These are phyloP conservation scores for Ajuga reptans DNA, from an alignment of 305 asterid genomes.

Conservation along the genomic window DNA sequence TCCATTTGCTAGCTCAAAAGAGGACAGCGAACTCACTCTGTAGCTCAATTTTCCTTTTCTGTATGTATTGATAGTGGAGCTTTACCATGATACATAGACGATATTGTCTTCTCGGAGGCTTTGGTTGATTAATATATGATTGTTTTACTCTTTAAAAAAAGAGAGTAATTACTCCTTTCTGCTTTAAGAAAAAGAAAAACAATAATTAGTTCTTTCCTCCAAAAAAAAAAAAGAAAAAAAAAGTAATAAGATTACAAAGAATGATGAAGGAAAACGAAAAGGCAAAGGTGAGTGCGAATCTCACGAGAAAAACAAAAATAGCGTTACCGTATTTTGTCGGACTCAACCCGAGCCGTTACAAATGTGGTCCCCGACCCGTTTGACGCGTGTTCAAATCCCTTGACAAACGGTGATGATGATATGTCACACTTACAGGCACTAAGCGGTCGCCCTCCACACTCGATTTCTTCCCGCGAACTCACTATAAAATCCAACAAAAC, in stretches of 20 bases:
- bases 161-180: too few species aligned
- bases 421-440: constrained; percentile 28
- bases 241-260: not conserved
- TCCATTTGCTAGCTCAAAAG: too few species aligned
- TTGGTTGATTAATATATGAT: too few species aligned
- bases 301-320: not conserved
- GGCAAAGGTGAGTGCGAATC: not conserved
- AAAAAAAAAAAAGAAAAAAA: too few species aligned
- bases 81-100: too few species aligned
- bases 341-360: constrained; percentile 16
- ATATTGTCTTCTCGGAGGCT: too few species aligned
- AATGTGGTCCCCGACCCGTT: constrained; percentile 15
- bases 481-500: constrained; percentile 13
- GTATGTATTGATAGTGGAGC: too few species aligned
- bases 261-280: not conserved
- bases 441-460: constrained; percentile 25
- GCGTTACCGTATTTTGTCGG: constrained; percentile 25
- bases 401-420: constrained; percentile 23
- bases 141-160: too few species aligned
- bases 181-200: too few species aligned
- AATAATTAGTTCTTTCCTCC: too few species aligned
- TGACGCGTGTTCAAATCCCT: constrained; percentile 23
- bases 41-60: too few species aligned
- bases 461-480: constrained; percentile 34
- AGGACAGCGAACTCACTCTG: too few species aligned